phyloP scores from a whole-genome alignment of 1,284 basidiomycete genomes.

The Agroathelia rolfsii region DNA sequence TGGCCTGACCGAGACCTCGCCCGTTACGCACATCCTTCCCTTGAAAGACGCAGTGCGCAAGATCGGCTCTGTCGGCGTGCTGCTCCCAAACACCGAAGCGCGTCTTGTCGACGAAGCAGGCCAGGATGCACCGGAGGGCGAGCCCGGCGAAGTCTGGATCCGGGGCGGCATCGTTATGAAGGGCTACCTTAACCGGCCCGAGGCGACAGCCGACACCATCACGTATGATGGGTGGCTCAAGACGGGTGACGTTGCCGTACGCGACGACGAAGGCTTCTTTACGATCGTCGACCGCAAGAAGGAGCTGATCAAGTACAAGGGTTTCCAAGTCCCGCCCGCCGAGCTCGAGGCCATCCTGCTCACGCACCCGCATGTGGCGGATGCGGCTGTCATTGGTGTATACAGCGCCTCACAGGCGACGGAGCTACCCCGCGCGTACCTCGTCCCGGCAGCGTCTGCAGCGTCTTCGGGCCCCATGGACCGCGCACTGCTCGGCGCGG shows the following conservation, averaged over 20 bases:
- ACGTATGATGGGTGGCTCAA: constrained; percentile 74
- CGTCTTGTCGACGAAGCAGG: constrained; percentile 56
- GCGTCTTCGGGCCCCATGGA: neutral
- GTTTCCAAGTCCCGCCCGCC: constrained; percentile 61
- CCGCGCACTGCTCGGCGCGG: constrained; percentile 29
- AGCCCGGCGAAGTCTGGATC: constrained; percentile 75
- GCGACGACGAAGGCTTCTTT: constrained; percentile 56
- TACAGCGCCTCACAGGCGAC: constrained; percentile 53
- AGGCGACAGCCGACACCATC: constrained; percentile 57
- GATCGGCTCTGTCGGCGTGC: constrained; percentile 57
- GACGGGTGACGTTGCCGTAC: constrained; percentile 67
- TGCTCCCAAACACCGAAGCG: constrained; percentile 74
- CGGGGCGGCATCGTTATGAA: constrained; percentile 77
- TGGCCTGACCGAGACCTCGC: constrained; percentile 73
- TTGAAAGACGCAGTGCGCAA: constrained; percentile 29
- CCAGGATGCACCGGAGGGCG: constrained; percentile 39
- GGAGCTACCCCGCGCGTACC: constrained; percentile 66
- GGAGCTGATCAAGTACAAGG: constrained; percentile 82
- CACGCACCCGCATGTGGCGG: constrained; percentile 60
- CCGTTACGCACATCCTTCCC: constrained; percentile 43
- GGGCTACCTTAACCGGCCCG: constrained; percentile 61
- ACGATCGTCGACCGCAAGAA: constrained; percentile 65
- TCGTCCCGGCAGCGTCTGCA: constrained; percentile 5
- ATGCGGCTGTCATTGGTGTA: constrained; percentile 68
- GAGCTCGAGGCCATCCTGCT: constrained; percentile 72